phyloP scores from a whole-genome alignment of 192 early-diverging fungal genomes.

The Backusella liffmaniae region DNA sequence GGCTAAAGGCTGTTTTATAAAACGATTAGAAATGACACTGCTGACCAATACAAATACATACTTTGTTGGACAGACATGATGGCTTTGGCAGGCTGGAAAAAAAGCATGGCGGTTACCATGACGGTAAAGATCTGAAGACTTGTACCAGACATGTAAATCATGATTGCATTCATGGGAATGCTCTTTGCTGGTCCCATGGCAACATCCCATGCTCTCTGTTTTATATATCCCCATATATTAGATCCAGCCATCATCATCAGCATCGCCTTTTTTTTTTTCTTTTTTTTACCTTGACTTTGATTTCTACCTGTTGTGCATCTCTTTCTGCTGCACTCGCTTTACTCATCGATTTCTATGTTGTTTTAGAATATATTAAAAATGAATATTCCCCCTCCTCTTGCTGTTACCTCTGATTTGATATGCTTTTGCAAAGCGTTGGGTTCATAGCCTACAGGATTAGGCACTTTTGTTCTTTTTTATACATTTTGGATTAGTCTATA shows the following conservation, averaged over 20 bases:
- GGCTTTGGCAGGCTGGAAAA: conserved; percentile 80
- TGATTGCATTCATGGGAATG: conserved; percentile 96
- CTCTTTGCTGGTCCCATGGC: conserved; percentile 87
- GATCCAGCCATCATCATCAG: not conserved
- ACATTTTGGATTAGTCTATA: not conserved
- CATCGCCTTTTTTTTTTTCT: not conserved
- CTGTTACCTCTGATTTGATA: conserved; percentile 10
- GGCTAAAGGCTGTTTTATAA: conserved; percentile 62
- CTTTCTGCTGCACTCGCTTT: conserved; percentile 8
- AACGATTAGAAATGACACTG: not conserved
- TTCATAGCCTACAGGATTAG: conserved; percentile 30
- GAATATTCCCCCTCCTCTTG: not conserved
- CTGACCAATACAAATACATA: conserved; percentile 20
- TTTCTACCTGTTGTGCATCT: conserved; percentile 21
- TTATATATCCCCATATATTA: not conserved
- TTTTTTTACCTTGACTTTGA: conserved; percentile 28
- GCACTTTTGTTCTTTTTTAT: not conserved
- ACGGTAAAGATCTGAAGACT: conserved; percentile 94
- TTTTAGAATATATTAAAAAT: not conserved
- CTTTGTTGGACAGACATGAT: conserved; percentile 69
- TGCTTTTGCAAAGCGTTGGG: conserved; percentile 12
- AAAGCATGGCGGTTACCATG: conserved; percentile 94
- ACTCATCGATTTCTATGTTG: conserved; percentile 14
- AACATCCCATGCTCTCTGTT: conserved; percentile 95
- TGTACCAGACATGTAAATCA: conserved; percentile 99